These are phyloP conservation scores for Sporothrix dimorphospora DNA, from an alignment of 2,329 filamentous ascomycete genomes.

Conservation along the genomic window DNA sequence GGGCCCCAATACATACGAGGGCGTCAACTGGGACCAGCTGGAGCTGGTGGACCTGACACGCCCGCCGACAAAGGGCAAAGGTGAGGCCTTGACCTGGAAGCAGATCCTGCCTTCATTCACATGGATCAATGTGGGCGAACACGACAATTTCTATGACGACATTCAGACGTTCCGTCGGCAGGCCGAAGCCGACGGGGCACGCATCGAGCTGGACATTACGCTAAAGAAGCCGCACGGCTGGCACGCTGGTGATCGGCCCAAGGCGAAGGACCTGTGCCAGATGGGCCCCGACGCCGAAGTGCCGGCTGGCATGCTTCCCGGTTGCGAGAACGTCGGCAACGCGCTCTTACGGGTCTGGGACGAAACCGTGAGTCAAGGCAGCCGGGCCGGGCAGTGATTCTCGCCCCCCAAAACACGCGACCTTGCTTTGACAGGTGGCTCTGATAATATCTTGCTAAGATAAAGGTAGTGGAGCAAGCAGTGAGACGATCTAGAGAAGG, in stretches of 20 bases:
- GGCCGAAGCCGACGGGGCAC: not conserved
- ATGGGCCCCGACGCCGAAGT: not conserved
- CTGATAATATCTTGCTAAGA: not conserved
- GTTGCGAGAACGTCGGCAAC: not conserved
- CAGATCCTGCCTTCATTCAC: not conserved
- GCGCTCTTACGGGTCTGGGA: not conserved
- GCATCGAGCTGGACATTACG: not conserved
- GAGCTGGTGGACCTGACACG: conserved; percentile 11
- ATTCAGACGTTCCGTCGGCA: not conserved
- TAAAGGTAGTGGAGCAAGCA: not conserved
- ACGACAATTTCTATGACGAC: not conserved
- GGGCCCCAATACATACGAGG: not conserved
- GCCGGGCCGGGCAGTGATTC: not conserved
- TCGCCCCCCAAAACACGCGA: conserved; percentile 7
- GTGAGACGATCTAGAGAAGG: not conserved
- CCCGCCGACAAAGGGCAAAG: not conserved
- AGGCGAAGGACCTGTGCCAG: not conserved
- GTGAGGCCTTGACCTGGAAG: not conserved
- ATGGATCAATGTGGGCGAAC: conserved; percentile 16
- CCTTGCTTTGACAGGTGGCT: not conserved
- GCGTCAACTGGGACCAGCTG: conserved; percentile 16
- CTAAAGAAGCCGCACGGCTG: conserved; percentile 5
- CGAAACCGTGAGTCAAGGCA: conserved; percentile 3
- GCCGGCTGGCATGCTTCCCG: not conserved
- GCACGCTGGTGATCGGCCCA: conserved; percentile 5